Base-by-base conservation (phyloP, 345 rosid genomes). In the Populus pruinosa region DNA sequence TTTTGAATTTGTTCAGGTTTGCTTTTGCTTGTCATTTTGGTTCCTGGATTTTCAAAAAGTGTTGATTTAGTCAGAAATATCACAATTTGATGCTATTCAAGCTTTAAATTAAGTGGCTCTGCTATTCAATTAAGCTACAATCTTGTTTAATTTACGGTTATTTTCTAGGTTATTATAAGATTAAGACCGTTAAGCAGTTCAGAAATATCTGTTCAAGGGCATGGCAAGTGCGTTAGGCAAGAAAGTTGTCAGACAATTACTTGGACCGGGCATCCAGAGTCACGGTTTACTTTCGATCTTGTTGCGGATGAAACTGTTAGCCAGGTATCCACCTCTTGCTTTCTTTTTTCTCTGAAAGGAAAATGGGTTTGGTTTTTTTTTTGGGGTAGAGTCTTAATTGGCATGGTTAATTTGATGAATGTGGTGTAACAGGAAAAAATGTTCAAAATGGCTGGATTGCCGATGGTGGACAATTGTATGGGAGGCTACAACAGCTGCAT, bases 401-500 rank as follows among this genome's bases (percentile, higher is more conserved):
- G 13, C 41, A 70, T 12, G 69, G 5, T 74, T 70, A 43, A 65
- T 79, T 47, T 69, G 23, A 20, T 76, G 71, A 67, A 9, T 33
- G 27, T 71, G 41, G 69, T 69, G 11, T 79, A 17, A 69, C 89
- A 95, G 99, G 99, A 96, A 87, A 82, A 86, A 77, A 69, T 96
- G 83, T 96, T 96, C 81, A 88, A 91, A 82, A 97, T 89, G 67
- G 97, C 99, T 76, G 99, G 98, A 72, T 86, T 94, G 68, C 97
- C 98, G 2, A 96, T 92, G 98, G 99, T 96, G 74, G 99, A 94
- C 36, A 96, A 96, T 83, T 95, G 98, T 12, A 84, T 96, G 74
- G 97, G 89, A 78, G 99, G 99, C 17, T 96, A 96, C 85, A 94
- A 96, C 77, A 96, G 99, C 63, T 96, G 99, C 78, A 96, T 94